These are phyloP conservation scores for Apiospora aurea DNA, from an alignment of 2,329 filamentous ascomycete genomes.

Conservation along the genomic window DNA sequence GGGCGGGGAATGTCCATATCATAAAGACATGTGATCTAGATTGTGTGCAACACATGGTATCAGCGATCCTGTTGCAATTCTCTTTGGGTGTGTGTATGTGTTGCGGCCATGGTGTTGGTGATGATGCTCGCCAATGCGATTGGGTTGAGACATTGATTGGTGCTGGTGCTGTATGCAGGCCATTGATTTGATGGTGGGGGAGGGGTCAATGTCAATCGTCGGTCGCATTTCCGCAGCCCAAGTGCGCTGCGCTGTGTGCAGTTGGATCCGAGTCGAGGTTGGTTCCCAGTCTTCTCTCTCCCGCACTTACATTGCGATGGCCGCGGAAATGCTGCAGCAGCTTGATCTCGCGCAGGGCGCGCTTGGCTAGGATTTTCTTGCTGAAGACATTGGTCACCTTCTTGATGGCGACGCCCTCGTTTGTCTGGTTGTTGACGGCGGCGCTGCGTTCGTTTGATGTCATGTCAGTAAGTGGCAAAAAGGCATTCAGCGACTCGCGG, in stretches of 20 bases:
- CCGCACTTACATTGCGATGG: conserved; percentile 75
- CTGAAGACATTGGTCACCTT: conserved; percentile 99
- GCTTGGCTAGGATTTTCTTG: conserved; percentile 99
- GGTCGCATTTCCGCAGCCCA: conserved; percentile 13
- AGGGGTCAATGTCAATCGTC: conserved; percentile 10
- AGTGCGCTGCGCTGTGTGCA: neutral
- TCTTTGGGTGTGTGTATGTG: neutral
- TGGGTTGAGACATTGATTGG: neutral
- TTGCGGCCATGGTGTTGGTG: neutral
- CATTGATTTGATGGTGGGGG: neutral
- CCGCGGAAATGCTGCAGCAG: conserved; percentile 96
- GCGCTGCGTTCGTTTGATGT: conserved; percentile 63
- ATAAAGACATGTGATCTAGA: conserved; percentile 97
- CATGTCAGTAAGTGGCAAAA: conserved; percentile 28
- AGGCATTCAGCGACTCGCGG: neutral
- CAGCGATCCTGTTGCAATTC: conserved; percentile 23
- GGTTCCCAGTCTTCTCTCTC: neutral
- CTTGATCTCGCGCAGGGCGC: conserved; percentile 97
- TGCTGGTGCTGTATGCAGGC: neutral
- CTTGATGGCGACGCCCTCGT: conserved; percentile 96
- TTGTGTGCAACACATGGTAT: conserved; percentile 45
- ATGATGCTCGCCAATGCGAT: neutral
- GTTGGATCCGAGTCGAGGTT: neutral
- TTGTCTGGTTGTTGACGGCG: conserved; percentile 87
- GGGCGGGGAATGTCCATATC: conserved; percentile 99